Conservation (phyloP, 768 basidiomycete genomes). For the Mrakia gelida region DNA sequence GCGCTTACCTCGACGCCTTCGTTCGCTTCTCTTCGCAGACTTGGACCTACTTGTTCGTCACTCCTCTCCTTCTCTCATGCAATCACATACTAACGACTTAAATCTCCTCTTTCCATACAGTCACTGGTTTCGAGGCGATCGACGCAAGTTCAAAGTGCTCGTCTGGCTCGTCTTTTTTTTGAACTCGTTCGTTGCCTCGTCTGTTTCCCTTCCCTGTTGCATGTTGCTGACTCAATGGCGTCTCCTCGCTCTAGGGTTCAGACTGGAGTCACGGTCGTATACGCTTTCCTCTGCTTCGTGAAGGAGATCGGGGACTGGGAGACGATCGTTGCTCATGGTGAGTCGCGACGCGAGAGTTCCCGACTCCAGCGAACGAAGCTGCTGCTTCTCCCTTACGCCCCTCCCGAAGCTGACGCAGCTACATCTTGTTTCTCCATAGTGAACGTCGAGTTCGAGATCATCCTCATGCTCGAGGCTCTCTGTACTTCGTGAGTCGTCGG, state of each 20-base stretch:
- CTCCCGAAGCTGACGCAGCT: too few relatives aligned
- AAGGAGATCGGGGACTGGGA: background rate
- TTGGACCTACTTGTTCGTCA: background rate
- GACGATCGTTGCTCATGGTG: background rate
- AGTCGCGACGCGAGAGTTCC: too few relatives aligned
- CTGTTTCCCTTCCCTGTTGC: background rate
- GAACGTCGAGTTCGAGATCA: background rate
- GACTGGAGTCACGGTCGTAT: background rate
- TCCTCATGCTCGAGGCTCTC: background rate
- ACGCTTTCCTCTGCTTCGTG: background rate
- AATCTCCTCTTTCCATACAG: background rate
- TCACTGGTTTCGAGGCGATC: constrained; percentile 3
- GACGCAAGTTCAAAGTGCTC: background rate
- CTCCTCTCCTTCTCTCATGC: background rate
- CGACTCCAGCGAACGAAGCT: too few relatives aligned
- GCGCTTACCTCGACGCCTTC: too few relatives aligned
- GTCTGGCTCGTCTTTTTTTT: background rate
- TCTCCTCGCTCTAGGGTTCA: background rate
- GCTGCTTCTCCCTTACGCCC: too few relatives aligned
- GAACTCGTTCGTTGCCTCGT: background rate
- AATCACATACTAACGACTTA: background rate
- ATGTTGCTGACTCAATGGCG: background rate
- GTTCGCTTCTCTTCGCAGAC: background rate
- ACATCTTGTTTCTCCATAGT: background rate
- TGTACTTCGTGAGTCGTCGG: background rate